These are phyloP conservation scores for Trichoderma sp. DNA, from an alignment of 2,329 filamentous ascomycete genomes.

Conservation along the genomic window DNA sequence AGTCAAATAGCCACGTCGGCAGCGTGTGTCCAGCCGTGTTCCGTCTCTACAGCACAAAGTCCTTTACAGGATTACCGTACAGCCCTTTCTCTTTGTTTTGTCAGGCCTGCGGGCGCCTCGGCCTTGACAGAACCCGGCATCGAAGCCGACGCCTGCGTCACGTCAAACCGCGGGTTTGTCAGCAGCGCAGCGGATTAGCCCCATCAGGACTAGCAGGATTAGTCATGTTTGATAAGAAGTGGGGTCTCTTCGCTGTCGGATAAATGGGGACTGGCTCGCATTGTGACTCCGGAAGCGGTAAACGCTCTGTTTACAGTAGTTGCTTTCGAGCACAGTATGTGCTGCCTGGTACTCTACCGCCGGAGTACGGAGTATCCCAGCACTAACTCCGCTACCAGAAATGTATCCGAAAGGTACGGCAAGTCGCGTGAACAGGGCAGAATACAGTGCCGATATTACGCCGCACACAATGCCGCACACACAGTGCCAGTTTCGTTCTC, in stretches of 20 bases:
- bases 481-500: not conserved
- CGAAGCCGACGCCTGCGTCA: not conserved
- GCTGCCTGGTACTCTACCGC: too few relatives aligned
- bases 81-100: not conserved
- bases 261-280: not conserved
- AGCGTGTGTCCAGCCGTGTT: not conserved
- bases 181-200: slow-evolving; percentile 5
- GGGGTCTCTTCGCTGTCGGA: not conserved
- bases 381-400: not conserved
- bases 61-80: too few relatives aligned
- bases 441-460: not conserved
- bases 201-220: not conserved
- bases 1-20: not conserved
- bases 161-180: slow-evolving; percentile 10
- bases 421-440: not conserved
- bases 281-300: not conserved
- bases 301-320: too few relatives aligned
- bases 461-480: not conserved
- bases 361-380: not conserved
- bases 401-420: not conserved
- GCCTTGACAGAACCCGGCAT: not conserved
- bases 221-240: slow-evolving; percentile 12
- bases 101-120: slow-evolving; percentile 4
- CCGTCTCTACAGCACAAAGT: too few relatives aligned
- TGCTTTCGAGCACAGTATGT: too few relatives aligned